Conservation (phyloP, 148 eudicot genomes). For the Linanthus parryae region DNA sequence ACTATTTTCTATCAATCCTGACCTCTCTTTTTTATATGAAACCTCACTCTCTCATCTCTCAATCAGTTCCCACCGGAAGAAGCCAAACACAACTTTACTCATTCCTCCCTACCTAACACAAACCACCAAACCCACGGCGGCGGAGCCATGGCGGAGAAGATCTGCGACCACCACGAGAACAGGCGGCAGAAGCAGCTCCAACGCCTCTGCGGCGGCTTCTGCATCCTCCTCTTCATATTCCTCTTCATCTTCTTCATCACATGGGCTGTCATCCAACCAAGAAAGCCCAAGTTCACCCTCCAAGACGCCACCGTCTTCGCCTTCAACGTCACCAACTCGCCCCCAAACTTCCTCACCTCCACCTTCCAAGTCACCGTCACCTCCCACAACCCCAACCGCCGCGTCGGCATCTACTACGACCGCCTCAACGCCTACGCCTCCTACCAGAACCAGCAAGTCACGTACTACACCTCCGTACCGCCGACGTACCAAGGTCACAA, state of each 20-base stretch:
- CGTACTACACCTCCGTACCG: conserved; percentile 47
- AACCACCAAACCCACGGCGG: too few species aligned
- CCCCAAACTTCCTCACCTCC: conserved; percentile 12
- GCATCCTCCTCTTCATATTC: conserved; percentile 15
- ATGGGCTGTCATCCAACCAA: conserved; percentile 26
- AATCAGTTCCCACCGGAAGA: too few species aligned
- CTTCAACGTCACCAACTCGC: conserved; percentile 25
- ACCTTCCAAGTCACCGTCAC: conserved; percentile 20
- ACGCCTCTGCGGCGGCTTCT: conserved; percentile 10
- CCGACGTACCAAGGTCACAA: conserved; percentile 54
- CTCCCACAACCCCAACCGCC: conserved; percentile 30
- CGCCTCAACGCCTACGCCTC: conserved; percentile 34
- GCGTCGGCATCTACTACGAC: conserved; percentile 43
- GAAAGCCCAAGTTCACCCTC: conserved; percentile 24
- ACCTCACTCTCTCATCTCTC: too few species aligned
- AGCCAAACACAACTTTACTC: too few species aligned
- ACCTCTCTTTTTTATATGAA: too few species aligned
- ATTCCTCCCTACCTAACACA: too few species aligned
- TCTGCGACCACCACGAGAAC: conserved; percentile 9
- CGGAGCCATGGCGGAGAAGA: too few species aligned
- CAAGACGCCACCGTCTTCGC: conserved; percentile 31
- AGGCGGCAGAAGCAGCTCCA: conserved; percentile 3
- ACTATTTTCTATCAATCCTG: too few species aligned
- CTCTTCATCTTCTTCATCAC: conserved; percentile 21
- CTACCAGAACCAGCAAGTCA: conserved; percentile 64